Base-by-base conservation (phyloP, 2,329 filamentous ascomycete species). In the Monosporascus sp. region DNA sequence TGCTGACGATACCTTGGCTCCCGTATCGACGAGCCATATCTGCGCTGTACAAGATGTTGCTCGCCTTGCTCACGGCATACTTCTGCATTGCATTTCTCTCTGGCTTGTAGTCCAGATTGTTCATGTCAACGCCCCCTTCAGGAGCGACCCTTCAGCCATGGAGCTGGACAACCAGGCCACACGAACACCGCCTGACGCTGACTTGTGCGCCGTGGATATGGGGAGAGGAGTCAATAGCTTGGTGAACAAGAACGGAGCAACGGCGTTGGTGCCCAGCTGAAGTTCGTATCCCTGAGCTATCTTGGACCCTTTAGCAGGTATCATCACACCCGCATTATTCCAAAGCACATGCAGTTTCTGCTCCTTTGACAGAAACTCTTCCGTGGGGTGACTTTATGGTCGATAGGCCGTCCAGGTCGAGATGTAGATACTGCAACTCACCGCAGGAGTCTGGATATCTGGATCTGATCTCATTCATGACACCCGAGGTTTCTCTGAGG, bases 281-380 rank as follows among this genome's bases (percentile, higher is more conserved):
- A 61, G 52, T 47, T 58, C 62, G 47, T 62, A 61, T 11, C 62
- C 59, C 50, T 65, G 63, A 15, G 64, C 59, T 17, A 66, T 66
- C 54, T 62, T 66, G 37, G 62, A 64, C 5, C 62, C 65, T n/a
- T 53, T 48, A 6, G 70, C 64, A 2, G 67, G 65, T 1, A 55
- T 54, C 65, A 72, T 70, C 18, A 72, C 59, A 5, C 62, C 70
- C 1, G 71, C 70, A 59, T 73, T 73, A 53, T 72, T 65, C 53
- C 66, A 64, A 37, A 72, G 54, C 5, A 70, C 63, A 54, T 72
- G 68, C 5, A 72, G 55, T 15, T 66, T 54, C 22, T 6, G 24
- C 47, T 61, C 58, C 47, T 54, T 52, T 2, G 6, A 31, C 18
- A 60, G 56, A 7, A 59, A 56, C 1, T 48, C 48, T 22, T 51